Evolutionary conservation across 495 filamentous ascomycete genomes (phyloP).

Genomic region (Tricharina praecox): DNA sequence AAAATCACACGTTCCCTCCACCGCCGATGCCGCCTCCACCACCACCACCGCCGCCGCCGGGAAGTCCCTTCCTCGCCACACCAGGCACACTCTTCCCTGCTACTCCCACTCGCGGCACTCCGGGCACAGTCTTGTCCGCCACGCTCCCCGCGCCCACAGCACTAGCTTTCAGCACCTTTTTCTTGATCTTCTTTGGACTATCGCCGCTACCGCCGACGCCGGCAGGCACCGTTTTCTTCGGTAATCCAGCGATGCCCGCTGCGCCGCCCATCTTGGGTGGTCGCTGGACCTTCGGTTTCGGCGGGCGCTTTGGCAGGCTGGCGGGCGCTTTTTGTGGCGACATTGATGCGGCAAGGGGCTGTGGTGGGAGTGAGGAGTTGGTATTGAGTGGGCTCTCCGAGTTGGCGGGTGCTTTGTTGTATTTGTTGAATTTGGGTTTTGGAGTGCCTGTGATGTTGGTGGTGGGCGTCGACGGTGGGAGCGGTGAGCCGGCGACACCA

Average conservation of each 20-base stretch:
- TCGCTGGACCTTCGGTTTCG: neutral
- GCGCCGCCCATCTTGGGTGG: neutral
- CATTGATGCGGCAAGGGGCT: slow-evolving; percentile 1
- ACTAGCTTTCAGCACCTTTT: slow-evolving; percentile 8
- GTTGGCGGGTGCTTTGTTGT: no score
- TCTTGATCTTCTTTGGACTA: slow-evolving; percentile 13
- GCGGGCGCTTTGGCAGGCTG: neutral
- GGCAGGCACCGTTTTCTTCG: slow-evolving; percentile 1
- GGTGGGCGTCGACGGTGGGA: slow-evolving; percentile 12
- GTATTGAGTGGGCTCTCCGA: slow-evolving; percentile 7
- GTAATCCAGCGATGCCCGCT: neutral
- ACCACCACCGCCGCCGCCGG: slow-evolving; percentile 9
- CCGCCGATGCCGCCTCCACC: no score
- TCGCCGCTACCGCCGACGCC: neutral
- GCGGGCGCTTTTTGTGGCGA: neutral
- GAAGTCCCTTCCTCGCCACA: slow-evolving; percentile 13
- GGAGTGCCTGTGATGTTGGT: slow-evolving; percentile 3
- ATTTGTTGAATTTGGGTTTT: slow-evolving; percentile 7
- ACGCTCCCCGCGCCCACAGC: slow-evolving; percentile 1
- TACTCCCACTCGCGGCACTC: neutral
- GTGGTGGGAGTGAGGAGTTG: slow-evolving; percentile 14
- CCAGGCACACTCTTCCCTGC: neutral
- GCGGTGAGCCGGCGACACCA: no score
- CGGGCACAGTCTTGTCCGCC: slow-evolving; percentile 12
- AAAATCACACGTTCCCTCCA: no score